Conservation (phyloP, 345 rosid genomes). For the Theobroma cacao region DNA sequence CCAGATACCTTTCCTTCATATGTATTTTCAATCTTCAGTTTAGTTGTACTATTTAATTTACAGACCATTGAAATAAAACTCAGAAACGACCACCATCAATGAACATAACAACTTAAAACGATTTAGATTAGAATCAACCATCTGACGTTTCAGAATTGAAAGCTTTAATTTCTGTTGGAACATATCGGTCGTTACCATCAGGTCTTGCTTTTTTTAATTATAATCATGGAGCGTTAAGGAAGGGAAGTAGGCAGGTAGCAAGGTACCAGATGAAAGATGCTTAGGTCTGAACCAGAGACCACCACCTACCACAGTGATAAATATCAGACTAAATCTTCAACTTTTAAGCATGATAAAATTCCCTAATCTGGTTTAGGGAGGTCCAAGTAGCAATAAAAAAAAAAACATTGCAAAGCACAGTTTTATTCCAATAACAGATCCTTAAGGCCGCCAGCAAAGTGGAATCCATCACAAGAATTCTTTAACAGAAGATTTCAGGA, state of each 20-base stretch:
- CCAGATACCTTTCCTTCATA: not conserved
- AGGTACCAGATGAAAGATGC: too few relatives aligned
- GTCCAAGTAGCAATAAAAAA: not conserved
- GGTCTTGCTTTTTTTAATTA: too few relatives aligned
- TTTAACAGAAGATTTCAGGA: not conserved
- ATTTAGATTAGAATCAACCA: not conserved
- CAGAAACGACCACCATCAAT: not conserved
- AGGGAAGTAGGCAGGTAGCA: too few relatives aligned
- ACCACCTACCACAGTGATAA: too few relatives aligned
- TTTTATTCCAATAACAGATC: not conserved
- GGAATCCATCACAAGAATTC: not conserved
- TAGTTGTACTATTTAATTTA: slow-evolving; percentile 12
- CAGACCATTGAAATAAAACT: not conserved
- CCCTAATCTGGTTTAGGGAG: not conserved
- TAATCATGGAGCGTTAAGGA: too few relatives aligned
- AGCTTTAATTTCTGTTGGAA: too few relatives aligned
- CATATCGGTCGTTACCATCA: too few relatives aligned
- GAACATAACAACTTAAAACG: not conserved
- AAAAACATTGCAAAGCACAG: not conserved
- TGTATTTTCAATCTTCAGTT: slow-evolving; percentile 10
- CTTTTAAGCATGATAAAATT: too few relatives aligned
- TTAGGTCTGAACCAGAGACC: too few relatives aligned
- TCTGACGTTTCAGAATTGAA: too few relatives aligned
- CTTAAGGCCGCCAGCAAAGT: not conserved
- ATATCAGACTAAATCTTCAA: too few relatives aligned